Conservation (phyloP, 2,329 filamentous ascomycete genomes). For the Cadophora gregata region DNA sequence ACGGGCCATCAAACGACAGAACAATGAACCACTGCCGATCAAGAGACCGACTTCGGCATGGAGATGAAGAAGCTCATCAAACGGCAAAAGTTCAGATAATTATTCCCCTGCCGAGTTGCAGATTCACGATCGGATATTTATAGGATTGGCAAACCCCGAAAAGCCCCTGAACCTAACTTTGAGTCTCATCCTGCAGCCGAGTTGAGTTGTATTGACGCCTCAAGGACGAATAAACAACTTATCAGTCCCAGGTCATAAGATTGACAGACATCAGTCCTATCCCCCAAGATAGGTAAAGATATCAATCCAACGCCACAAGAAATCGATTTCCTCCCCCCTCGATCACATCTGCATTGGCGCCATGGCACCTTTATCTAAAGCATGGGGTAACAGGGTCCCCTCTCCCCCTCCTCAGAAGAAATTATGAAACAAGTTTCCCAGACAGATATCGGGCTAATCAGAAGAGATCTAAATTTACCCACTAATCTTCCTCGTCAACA, state of each 20-base stretch:
- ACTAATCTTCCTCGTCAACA: slow-evolving; percentile 9
- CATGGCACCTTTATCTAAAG: slow-evolving; percentile 21
- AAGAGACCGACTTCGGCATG: neutral
- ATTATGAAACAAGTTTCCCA: slow-evolving; percentile 31
- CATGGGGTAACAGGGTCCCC: slow-evolving; percentile 30
- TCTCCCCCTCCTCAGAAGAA: neutral
- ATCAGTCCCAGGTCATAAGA: neutral
- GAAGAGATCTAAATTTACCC: slow-evolving; percentile 1
- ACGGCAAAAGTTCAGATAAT: neutral
- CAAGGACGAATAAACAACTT: neutral
- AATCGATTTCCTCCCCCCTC: slow-evolving; percentile 7
- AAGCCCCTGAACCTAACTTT: neutral
- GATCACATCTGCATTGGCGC: slow-evolving; percentile 9
- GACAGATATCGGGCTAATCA: slow-evolving; percentile 9
- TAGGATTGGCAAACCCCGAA: neutral
- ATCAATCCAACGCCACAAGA: slow-evolving; percentile 19
- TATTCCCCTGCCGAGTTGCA: neutral
- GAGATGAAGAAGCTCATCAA: neutral
- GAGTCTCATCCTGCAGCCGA: neutral
- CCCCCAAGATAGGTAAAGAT: neutral
- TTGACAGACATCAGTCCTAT: neutral
- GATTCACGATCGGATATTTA: neutral
- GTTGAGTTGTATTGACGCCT: neutral
- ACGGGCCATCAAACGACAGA: slow-evolving; percentile 1
- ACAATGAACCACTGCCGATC: neutral